Conservation (phyloP, 2,329 filamentous ascomycete species). For the Neopestalotiopsis sp. region DNA sequence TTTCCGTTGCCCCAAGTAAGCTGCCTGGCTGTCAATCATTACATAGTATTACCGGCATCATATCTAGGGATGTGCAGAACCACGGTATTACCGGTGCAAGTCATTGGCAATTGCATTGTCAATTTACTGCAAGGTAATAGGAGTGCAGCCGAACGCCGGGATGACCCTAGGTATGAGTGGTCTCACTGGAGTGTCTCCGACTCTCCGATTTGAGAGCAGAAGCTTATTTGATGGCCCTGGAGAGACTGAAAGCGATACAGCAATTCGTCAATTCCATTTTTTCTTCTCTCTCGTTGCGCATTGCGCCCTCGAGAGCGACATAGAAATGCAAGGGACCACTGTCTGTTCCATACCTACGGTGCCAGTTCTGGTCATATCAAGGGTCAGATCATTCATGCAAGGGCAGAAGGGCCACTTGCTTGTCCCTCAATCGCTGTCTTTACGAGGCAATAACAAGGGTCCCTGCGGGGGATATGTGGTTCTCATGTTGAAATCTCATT, state of each 20-base stretch:
- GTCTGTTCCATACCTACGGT: not conserved
- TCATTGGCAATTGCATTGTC: not conserved
- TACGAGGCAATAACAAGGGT: not conserved
- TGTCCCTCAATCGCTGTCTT: not conserved
- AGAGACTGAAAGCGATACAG: not conserved
- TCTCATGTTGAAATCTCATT: not conserved
- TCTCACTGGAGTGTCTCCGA: no score
- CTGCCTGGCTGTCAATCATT: not conserved
- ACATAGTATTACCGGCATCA: not conserved
- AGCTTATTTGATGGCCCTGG: not conserved
- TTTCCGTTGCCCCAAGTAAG: not conserved
- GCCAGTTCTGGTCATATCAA: not conserved
- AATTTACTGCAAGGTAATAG: conserved; percentile 11
- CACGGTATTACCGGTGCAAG: not conserved
- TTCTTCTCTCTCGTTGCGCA: not conserved
- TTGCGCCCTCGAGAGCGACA: not conserved
- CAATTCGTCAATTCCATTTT: not conserved
- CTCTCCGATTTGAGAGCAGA: not conserved
- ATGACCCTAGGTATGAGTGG: not conserved
- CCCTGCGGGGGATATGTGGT: not conserved
- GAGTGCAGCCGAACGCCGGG: conserved; percentile 5
- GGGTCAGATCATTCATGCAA: not conserved
- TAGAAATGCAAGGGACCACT: not conserved
- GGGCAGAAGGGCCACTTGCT: not conserved
- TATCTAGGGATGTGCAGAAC: not conserved